A percentile compares a stretch with the other conserved stretches of the same genome.
These are phyloP conservation scores for Nymphaea colorata DNA, from an alignment of 164 flowering plant species.

Conservation along the genomic window DNA sequence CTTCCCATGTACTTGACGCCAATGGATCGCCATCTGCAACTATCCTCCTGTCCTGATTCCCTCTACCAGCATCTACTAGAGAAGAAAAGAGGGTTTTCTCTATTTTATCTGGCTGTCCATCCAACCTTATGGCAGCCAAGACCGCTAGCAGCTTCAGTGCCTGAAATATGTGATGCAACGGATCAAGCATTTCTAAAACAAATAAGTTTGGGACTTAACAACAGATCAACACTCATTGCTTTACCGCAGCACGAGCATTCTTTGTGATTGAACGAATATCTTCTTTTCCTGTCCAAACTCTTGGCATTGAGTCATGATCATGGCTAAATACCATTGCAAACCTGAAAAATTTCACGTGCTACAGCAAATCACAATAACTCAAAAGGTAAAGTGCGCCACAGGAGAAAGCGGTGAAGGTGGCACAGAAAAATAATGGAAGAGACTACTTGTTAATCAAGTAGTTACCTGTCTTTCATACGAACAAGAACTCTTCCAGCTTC, in stretches of 20 bases:
- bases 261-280: conserved; percentile 54
- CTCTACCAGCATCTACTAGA: conserved; percentile 27
- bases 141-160: conserved; percentile 50
- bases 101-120: conserved; percentile 41
- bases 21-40: conserved; percentile 36
- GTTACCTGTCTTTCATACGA: conserved; percentile 74
- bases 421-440: neutral
- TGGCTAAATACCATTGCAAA: conserved; percentile 50
- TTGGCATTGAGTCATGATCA: conserved; percentile 64
- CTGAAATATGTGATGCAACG: conserved; percentile 20
- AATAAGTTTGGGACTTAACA: no score
- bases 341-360: conserved; percentile 18
- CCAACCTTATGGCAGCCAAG: conserved; percentile 59
- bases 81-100: conserved; percentile 30
- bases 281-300: conserved; percentile 84
- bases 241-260: conserved; percentile 54
- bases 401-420: neutral
- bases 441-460: neutral
- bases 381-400: neutral
- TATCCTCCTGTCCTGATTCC: conserved; percentile 9
- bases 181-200: no score
- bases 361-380: neutral
- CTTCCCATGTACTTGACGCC: conserved; percentile 80
- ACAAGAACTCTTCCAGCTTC: conserved; percentile 67
- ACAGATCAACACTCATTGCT: neutral